Percentiles rank a stretch among this genome's conserved stretches.
Evolutionary conservation across 208 protist species (phyloP).

Genomic region (Zelonia costaricensis): DNA sequence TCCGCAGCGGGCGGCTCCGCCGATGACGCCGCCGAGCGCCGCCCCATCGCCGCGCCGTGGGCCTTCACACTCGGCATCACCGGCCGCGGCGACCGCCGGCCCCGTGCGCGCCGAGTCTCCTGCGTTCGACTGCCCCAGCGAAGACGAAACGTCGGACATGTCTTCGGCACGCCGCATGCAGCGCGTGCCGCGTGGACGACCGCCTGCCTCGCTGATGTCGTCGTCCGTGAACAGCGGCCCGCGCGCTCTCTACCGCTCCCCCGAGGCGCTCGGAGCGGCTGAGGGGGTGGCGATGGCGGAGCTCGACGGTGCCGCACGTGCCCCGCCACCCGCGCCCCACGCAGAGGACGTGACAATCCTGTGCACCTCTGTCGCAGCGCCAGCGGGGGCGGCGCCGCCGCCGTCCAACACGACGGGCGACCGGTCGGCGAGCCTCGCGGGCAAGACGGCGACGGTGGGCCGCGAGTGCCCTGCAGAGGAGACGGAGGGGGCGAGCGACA

Average conservation of each 20-base stretch:
- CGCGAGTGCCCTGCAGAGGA: too few relatives aligned
- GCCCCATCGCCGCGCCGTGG: too few relatives aligned
- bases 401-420: not conserved
- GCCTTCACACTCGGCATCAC: too few relatives aligned
- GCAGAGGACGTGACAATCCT: too few relatives aligned
- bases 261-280: not conserved
- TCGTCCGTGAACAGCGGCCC: not conserved
- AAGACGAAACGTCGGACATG: not conserved
- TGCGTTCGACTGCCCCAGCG: not conserved
- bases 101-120: not conserved
- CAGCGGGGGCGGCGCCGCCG: too few relatives aligned
- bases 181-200: not conserved
- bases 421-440: not conserved
- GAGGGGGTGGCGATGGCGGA: not conserved
- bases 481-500: too few relatives aligned
- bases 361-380: not conserved
- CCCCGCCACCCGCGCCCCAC: too few relatives aligned
- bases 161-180: not conserved
- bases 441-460: too few relatives aligned
- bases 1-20: too few relatives aligned
- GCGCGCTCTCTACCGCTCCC: not conserved
- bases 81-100: too few relatives aligned
- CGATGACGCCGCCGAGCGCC: too few relatives aligned
- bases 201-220: not conserved
- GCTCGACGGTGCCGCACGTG: not conserved